Evolutionary conservation across 208 protist genomes (phyloP).

Genomic region (Leishmania aethiopica): DNA sequence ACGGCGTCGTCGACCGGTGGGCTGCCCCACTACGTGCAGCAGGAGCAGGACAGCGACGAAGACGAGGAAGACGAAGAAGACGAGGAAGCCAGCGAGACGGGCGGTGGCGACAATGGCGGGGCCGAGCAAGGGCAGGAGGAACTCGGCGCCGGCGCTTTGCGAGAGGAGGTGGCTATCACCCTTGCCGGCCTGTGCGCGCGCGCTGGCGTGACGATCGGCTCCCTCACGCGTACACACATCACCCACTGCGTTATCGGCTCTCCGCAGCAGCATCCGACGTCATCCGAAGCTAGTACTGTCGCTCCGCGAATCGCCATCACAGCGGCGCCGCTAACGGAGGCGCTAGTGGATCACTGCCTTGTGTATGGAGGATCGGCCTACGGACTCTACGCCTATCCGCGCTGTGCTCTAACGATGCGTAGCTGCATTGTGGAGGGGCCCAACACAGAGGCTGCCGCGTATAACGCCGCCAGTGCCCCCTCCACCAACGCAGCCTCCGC

Average conservation of each 20-base stretch:
- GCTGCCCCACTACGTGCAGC: slow-evolving; percentile 28
- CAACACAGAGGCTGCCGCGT: slow-evolving; percentile 20
- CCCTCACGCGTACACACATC: slow-evolving; percentile 61
- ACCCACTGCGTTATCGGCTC: slow-evolving; percentile 73
- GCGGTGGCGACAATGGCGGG: slow-evolving; percentile 30
- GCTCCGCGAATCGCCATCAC: slow-evolving; percentile 45
- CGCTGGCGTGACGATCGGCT: slow-evolving; percentile 50
- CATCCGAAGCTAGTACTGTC: background rate
- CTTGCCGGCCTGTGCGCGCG: slow-evolving; percentile 70
- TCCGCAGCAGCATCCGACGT: slow-evolving; percentile 15
- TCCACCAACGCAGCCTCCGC: background rate
- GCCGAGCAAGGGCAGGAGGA: slow-evolving; percentile 33
- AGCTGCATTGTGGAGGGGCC: slow-evolving; percentile 63
- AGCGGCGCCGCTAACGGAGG: slow-evolving; percentile 60
- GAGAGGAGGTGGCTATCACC: slow-evolving; percentile 35
- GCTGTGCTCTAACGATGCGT: slow-evolving; percentile 40
- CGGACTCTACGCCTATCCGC: slow-evolving; percentile 78
- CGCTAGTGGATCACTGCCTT: slow-evolving; percentile 53
- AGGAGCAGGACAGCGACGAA: slow-evolving; percentile 11
- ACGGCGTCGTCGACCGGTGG: background rate
- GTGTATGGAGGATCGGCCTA: slow-evolving; percentile 68
- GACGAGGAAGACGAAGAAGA: slow-evolving; percentile 15
- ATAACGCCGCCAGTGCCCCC: background rate
- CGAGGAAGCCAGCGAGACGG: slow-evolving; percentile 11
- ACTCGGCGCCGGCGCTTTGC: slow-evolving; percentile 15